Evolutionary conservation across 148 eudicot genomes (phyloP), one percentile per base, ranked within the genome.

Genomic region (Bassia scoparia): DNA sequence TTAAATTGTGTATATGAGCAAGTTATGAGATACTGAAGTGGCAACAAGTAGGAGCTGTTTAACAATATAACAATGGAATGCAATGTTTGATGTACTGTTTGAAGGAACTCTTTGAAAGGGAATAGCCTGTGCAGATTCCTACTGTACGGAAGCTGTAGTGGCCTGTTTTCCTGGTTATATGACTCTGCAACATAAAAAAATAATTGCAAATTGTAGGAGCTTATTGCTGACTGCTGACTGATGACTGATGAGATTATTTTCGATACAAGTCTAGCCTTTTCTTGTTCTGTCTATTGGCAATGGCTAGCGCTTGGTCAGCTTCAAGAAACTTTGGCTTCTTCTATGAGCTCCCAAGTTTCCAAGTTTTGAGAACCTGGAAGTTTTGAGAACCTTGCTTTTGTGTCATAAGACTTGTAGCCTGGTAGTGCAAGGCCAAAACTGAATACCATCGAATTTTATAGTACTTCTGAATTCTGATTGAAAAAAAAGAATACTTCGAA

Each of bases 401-500:
- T 17, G 23, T 50, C n/a, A 2, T 50, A 50, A 18, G 23, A 16
- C n/a, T 17, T 18, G 7, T 48, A 48, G 44, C 52, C 15, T 48
- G 52, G 52, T 50, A 50, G 23, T 18, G n/a, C 56, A 52, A 52
- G 53, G 53, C 53, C 53, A 9, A 49, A 49, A 8, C 53, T 49
- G 53, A 49, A 49, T 49, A 49, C 53, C 53, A 49, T 49, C 53
- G 53, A 49, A 49, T 49, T 49, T 49, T 49, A 49, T 49, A 52
- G 56, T 18, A 52, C 23, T 52, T 52, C 56, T 52, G 56, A 52
- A 52, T 52, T 52, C 56, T 52, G 56, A 52, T 52, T 52, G 56
- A 52, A 52, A 52, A 52, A 52, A 52, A 52, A 52, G 56, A 52
- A 52, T 52, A 52, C 56, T 52, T 52, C 56, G 56, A 52, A 52